phyloP scores from a whole-genome alignment of 2,329 filamentous ascomycete species.

The Westerdykella aurantiaca region DNA sequence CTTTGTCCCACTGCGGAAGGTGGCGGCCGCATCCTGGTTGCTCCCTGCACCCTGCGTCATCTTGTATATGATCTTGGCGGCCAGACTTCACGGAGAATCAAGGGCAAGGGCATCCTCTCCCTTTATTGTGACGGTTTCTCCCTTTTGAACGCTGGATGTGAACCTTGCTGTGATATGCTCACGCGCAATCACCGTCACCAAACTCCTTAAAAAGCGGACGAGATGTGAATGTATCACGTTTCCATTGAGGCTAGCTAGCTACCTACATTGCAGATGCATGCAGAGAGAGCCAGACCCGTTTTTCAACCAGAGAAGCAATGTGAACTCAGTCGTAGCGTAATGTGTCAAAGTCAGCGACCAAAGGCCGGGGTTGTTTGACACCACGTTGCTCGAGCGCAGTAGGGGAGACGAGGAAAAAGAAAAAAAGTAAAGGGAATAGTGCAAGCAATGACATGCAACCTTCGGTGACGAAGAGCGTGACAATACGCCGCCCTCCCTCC shows the following conservation, averaged over 20 bases:
- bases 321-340: neutral
- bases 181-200: too few species aligned
- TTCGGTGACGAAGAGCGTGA: neutral
- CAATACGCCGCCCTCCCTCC: neutral
- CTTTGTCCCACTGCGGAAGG: slow-evolving; percentile 5
- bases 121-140: too few species aligned
- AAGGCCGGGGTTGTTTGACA: neutral
- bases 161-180: too few species aligned
- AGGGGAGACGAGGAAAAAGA: neutral
- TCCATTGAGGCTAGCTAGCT: neutral
- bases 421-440: neutral
- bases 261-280: neutral
- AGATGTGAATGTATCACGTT: neutral
- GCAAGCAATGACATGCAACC: neutral
- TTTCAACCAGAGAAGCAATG: neutral
- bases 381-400: neutral
- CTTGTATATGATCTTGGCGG: neutral
- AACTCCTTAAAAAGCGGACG: too few species aligned
- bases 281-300: neutral
- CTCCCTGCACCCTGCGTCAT: neutral
- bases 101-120: too few species aligned
- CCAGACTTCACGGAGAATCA: too few species aligned
- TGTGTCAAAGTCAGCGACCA: slow-evolving; percentile 3
- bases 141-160: too few species aligned
- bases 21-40: slow-evolving; percentile 1